Evolutionary conservation across 2,329 filamentous ascomycete species (phyloP).

Genomic region (Verruconis gallopava): DNA sequence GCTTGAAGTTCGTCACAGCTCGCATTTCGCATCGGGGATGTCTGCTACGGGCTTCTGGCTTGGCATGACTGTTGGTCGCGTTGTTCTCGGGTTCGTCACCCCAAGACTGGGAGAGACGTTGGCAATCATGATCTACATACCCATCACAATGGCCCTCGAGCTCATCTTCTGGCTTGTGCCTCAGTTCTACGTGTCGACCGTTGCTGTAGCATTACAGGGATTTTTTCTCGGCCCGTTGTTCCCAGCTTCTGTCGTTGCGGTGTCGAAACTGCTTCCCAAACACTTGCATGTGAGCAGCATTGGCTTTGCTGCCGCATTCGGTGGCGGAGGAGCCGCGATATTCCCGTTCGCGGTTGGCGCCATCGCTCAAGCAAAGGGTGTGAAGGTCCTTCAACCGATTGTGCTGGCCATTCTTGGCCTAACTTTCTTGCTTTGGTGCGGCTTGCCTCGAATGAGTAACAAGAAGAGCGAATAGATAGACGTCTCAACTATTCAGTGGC

Average conservation of each 20-base stretch:
- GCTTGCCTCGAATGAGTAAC: slow-evolving; percentile 32
- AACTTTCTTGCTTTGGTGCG: slow-evolving; percentile 39
- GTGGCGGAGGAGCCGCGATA: slow-evolving; percentile 56
- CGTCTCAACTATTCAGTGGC: too few species aligned
- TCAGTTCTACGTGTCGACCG: slow-evolving; percentile 57
- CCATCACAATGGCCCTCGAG: slow-evolving; percentile 49
- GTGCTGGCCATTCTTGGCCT: slow-evolving; percentile 40
- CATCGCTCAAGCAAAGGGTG: slow-evolving; percentile 49
- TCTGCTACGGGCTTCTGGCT: slow-evolving; percentile 74
- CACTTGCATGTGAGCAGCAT: slow-evolving; percentile 68
- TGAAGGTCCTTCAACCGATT: slow-evolving; percentile 48
- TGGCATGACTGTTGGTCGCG: slow-evolving; percentile 61
- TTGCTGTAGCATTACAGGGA: slow-evolving; percentile 59
- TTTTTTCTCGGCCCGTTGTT: slow-evolving; percentile 74
- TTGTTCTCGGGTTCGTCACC: slow-evolving; percentile 65
- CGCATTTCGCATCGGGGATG: slow-evolving; percentile 59
- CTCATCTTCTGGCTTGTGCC: slow-evolving; percentile 74
- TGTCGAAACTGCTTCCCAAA: slow-evolving; percentile 59
- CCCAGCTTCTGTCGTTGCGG: slow-evolving; percentile 58
- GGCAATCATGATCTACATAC: slow-evolving; percentile 47
- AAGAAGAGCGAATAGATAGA: slow-evolving; percentile 20
- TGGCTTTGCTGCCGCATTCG: slow-evolving; percentile 68
- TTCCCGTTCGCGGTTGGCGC: slow-evolving; percentile 56
- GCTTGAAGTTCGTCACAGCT: slow-evolving; percentile 59
- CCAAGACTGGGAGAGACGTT: slow-evolving; percentile 58